These are phyloP conservation scores for Tribonema minus DNA, from an alignment of 108 stramenopile genomes.

Conservation along the genomic window DNA sequence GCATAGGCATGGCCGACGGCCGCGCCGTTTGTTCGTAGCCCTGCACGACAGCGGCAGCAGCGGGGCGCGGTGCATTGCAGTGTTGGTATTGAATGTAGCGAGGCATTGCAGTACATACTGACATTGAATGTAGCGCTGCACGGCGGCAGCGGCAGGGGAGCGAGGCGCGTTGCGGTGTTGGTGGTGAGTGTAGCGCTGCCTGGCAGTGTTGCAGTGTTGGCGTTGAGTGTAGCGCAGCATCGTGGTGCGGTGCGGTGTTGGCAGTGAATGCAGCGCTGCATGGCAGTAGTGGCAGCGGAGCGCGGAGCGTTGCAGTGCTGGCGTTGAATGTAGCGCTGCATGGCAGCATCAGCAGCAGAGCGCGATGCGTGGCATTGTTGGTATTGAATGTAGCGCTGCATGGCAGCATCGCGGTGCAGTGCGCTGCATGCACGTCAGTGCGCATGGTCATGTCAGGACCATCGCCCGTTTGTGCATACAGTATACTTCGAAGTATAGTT, in stretches of 20 bases:
- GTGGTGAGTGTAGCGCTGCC: neutral
- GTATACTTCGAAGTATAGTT: too few species aligned
- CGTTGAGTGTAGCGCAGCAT: neutral
- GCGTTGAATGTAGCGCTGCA: neutral
- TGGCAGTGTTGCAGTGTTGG: neutral
- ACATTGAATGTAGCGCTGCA: neutral
- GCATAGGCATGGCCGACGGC: constrained; percentile 44
- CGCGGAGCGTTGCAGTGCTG: neutral
- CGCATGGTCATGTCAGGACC: too few species aligned
- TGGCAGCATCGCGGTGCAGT: neutral
- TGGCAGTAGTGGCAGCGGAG: neutral
- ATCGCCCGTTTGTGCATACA: too few species aligned
- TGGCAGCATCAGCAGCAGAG: neutral
- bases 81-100: neutral
- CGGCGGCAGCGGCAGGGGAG: neutral
- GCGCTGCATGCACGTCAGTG: neutral
- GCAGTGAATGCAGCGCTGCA: constrained; percentile 8
- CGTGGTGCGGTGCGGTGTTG: neutral
- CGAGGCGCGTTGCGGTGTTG: neutral
- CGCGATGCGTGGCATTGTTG: neutral
- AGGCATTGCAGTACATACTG: neutral
- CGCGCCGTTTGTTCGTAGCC: constrained; percentile 18
- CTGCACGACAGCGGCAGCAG: neutral
- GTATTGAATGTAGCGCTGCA: neutral
- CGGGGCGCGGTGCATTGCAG: neutral